Evolutionary conservation across 2,329 filamentous ascomycete genomes (phyloP).

Genomic region (Biscogniauxia mediterranea): DNA sequence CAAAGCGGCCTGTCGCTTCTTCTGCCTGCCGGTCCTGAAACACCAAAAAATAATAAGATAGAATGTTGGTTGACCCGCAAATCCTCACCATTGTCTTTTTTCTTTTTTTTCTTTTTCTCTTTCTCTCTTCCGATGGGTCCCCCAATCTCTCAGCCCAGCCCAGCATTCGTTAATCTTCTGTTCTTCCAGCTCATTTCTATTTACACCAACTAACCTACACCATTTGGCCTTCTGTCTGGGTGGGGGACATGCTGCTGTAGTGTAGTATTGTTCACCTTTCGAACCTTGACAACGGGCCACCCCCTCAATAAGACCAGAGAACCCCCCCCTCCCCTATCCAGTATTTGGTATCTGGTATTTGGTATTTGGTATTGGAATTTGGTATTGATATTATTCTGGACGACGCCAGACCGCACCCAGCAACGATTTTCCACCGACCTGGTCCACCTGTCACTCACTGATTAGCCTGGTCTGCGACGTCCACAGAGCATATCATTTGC

Average conservation of each 20-base stretch:
- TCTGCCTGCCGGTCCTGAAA: not conserved
- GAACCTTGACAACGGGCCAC: not conserved
- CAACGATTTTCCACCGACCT: slow-evolving; percentile 14
- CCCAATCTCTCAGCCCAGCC: not conserved
- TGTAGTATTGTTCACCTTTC: not conserved
- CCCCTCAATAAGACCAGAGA: not conserved
- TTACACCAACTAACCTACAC: not conserved
- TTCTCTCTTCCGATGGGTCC: not conserved
- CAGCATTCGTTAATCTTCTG: not conserved
- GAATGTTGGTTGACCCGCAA: not conserved
- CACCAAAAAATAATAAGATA: not conserved
- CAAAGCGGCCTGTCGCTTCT: not conserved
- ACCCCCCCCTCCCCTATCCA: too few species aligned
- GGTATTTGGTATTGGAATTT: too few species aligned
- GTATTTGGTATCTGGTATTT: too few species aligned
- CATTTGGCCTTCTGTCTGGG: not conserved
- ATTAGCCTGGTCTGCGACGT: not conserved
- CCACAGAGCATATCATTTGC: slow-evolving; percentile 24
- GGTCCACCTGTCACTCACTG: slow-evolving; percentile 14
- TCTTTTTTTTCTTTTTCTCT: not conserved
- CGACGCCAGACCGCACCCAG: not conserved
- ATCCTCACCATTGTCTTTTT: not conserved
- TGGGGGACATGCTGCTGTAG: not conserved
- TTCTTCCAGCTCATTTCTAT: not conserved
- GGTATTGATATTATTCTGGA: not conserved